These are phyloP conservation scores for Arachis monticola DNA, from an alignment of 331 rosid species.

Conservation along the genomic window DNA sequence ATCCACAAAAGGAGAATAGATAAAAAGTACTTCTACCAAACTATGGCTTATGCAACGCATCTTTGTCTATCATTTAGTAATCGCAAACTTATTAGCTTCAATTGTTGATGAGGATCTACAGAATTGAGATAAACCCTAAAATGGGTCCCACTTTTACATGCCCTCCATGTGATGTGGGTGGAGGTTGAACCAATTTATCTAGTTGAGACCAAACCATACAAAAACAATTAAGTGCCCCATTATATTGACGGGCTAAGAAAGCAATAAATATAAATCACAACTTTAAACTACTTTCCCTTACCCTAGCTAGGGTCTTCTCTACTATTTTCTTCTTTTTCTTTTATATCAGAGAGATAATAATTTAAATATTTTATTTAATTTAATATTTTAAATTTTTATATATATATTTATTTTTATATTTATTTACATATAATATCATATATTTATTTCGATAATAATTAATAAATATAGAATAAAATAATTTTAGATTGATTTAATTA, in stretches of 20 bases:
- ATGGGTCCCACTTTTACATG: constrained; percentile 51
- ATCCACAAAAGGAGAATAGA: constrained; percentile 17
- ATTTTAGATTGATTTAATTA: too few species aligned
- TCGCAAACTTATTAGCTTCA: constrained; percentile 15
- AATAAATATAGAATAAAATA: too few species aligned
- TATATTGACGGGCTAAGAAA: constrained; percentile 9
- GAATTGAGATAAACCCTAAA: constrained; percentile 21
- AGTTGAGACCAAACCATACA: constrained; percentile 1
- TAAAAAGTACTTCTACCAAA: constrained; percentile 44
- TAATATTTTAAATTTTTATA: too few species aligned
- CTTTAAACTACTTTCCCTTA: too few species aligned
- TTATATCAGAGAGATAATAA: too few species aligned
- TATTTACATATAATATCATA: too few species aligned
- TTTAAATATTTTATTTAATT: too few species aligned
- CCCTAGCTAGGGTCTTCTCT: too few species aligned
- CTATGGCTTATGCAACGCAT: constrained; percentile 34
- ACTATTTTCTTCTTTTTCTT: too few species aligned
- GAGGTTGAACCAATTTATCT: constrained; percentile 53
- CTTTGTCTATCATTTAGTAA: constrained; percentile 44
- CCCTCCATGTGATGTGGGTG: constrained; percentile 72
- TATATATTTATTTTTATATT: too few species aligned
- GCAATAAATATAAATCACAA: constrained; percentile 17
- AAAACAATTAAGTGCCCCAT: constrained; percentile 7
- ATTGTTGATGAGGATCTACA: constrained; percentile 47
- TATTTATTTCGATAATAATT: too few species aligned